Conservation (phyloP, 2,329 filamentous ascomycete species). For the Xylaria arbuscula region DNA sequence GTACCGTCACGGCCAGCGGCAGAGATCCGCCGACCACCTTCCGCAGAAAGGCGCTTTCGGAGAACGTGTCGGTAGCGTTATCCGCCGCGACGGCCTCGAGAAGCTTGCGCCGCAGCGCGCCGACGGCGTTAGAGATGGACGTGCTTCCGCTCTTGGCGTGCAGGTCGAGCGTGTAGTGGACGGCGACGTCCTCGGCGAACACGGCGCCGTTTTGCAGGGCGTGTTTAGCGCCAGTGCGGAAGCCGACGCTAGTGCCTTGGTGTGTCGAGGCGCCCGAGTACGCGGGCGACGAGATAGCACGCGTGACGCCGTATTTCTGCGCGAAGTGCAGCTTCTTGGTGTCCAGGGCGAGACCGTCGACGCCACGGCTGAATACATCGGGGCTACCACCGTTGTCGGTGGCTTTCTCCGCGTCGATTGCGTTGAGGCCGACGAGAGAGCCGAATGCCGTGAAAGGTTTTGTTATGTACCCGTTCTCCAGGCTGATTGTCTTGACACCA, state of each 20-base stretch:
- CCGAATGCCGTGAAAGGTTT: slow-evolving; percentile 70
- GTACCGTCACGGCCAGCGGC: slow-evolving; percentile 67
- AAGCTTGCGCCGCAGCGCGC: slow-evolving; percentile 31
- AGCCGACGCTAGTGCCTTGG: slow-evolving; percentile 69
- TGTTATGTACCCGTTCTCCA: slow-evolving; percentile 70
- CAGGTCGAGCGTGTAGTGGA: slow-evolving; percentile 68
- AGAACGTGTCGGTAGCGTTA: slow-evolving; percentile 55
- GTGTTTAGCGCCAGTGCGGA: slow-evolving; percentile 62
- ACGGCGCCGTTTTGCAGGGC: slow-evolving; percentile 61
- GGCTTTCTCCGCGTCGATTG: slow-evolving; percentile 67
- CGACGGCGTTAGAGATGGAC: slow-evolving; percentile 61
- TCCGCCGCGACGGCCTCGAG: slow-evolving; percentile 57
- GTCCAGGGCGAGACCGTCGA: slow-evolving; percentile 66
- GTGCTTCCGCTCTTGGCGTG: slow-evolving; percentile 56
- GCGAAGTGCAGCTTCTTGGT: slow-evolving; percentile 66
- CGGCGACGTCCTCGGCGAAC: slow-evolving; percentile 64
- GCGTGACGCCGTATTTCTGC: slow-evolving; percentile 67
- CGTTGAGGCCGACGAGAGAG: slow-evolving; percentile 69
- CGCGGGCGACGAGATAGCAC: slow-evolving; percentile 67
- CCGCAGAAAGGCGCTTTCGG: slow-evolving; percentile 62
- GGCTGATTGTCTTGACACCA: slow-evolving; percentile 55
- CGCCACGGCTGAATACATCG: slow-evolving; percentile 65
- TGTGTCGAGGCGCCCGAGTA: slow-evolving; percentile 57
- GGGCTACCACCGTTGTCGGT: slow-evolving; percentile 64
- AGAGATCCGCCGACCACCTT: slow-evolving; percentile 65